Percentiles rank a stretch among this genome's conserved stretches.
These are phyloP conservation scores for Pestalotiopsis sp. DNA, from an alignment of 2,329 filamentous ascomycete species.

Conservation along the genomic window DNA sequence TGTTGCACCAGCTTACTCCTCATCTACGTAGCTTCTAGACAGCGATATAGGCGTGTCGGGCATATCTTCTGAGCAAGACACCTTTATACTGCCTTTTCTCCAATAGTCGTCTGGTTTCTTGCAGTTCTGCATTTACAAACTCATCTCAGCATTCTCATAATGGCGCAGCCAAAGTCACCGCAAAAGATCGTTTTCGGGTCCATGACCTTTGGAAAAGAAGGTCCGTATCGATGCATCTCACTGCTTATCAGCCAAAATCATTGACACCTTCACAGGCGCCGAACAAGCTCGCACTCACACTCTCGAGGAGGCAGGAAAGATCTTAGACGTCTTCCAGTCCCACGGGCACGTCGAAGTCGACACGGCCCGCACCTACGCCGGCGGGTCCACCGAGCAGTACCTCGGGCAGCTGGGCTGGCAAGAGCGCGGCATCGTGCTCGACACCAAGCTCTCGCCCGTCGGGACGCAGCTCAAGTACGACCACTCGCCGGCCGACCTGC, in stretches of 20 bases:
- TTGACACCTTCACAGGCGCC: background rate
- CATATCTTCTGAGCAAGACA: background rate
- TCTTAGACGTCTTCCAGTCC: slow-evolving; percentile 8
- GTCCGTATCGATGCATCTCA: background rate
- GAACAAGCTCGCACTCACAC: slow-evolving; percentile 3
- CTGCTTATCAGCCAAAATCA: background rate
- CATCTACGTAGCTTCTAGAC: background rate
- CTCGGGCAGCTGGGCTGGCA: slow-evolving; percentile 19
- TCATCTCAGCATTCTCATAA: background rate
- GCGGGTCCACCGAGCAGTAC: slow-evolving; percentile 21
- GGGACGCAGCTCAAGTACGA: slow-evolving; percentile 6
- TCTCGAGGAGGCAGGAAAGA: slow-evolving; percentile 1
- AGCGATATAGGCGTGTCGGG: background rate
- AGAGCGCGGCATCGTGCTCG: slow-evolving; percentile 24
- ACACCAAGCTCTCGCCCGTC: slow-evolving; percentile 25
- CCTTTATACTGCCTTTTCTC: too few relatives aligned
- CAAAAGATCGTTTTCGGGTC: slow-evolving; percentile 11
- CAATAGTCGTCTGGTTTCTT: background rate
- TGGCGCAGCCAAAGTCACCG: slow-evolving; percentile 5
- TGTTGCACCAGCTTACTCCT: background rate
- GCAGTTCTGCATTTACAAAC: background rate
- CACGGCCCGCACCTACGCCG: slow-evolving; percentile 22
- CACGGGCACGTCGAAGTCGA: slow-evolving; percentile 20
- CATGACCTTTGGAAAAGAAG: slow-evolving; percentile 12
- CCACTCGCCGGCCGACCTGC: slow-evolving; percentile 1